These are phyloP conservation scores for Rhizomucor pusillus DNA, from an alignment of 371 early-diverging fungal species.

Conservation along the genomic window DNA sequence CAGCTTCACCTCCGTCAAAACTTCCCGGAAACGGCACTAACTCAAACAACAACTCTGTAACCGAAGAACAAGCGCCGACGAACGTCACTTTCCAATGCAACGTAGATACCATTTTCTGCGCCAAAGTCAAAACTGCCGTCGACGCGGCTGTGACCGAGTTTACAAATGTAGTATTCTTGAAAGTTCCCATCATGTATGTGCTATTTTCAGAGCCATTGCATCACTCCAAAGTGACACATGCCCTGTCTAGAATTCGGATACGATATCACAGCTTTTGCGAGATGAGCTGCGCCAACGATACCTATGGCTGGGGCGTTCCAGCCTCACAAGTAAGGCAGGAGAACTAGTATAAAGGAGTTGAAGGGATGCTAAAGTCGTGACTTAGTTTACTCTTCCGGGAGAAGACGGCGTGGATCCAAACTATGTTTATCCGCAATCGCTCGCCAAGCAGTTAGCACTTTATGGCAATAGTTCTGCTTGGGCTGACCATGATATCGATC, in stretches of 20 bases:
- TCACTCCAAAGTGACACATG: not conserved
- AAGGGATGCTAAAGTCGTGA: not conserved
- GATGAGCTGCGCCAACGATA: slow-evolving; percentile 30
- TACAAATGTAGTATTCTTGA: slow-evolving; percentile 28
- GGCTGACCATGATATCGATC: slow-evolving; percentile 40
- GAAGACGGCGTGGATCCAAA: slow-evolving; percentile 47
- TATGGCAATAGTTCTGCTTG: slow-evolving; percentile 40
- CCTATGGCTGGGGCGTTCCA: slow-evolving; percentile 41
- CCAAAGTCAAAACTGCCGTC: slow-evolving; percentile 26
- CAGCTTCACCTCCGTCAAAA: not conserved
- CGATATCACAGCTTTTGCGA: slow-evolving; percentile 32
- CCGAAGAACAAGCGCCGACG: too few species aligned
- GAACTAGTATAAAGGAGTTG: not conserved
- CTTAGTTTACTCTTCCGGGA: slow-evolving; percentile 49
- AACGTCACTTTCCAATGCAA: not conserved
- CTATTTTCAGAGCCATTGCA: not conserved
- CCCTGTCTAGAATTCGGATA: slow-evolving; percentile 6
- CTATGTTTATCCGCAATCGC: slow-evolving; percentile 46
- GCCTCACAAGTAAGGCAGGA: slow-evolving; percentile 31
- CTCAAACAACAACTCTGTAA: not conserved
- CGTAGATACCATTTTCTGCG: slow-evolving; percentile 18
- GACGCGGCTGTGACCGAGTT: slow-evolving; percentile 29
- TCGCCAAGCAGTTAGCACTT: slow-evolving; percentile 47
- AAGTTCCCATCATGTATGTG: slow-evolving; percentile 19
- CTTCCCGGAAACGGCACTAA: not conserved